Evolutionary conservation across 1,139 yeast genomes (phyloP), one percentile per base, ranked within the genome.

Genomic region (Yarrowia galli): DNA sequence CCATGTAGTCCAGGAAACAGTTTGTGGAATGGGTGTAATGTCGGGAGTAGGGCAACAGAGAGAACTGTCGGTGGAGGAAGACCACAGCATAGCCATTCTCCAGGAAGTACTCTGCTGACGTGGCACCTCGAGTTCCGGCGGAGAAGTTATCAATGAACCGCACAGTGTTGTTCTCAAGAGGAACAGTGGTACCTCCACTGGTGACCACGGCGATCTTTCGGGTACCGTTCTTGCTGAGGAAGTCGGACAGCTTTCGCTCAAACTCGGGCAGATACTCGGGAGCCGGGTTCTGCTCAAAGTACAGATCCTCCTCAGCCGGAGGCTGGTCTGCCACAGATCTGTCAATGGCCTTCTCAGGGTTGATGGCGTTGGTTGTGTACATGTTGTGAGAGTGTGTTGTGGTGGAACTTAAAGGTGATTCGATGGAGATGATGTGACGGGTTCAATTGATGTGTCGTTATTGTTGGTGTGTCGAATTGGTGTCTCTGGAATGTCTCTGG

Each of bases 171-270:
- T 92, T 92, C 74, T 95, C 99, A 72, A 95, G 81, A 0, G 99
- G 99, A 0, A 96, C 99, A 0, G 98, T 93, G 0, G 99, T 95
- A 42, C 99, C 99, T n/a, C 99, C 99, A 13, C 95, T 88, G 0
- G 98, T 95, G 3, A 95, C 96, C 68, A 95, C 79, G 0, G 88
- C 98, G 23, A 95, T 84, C 69, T 82, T 84, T 4, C 82, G 79
- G n/a, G 76, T 72, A 42, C 71, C 69, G 10, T 80, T 74, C 10
- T 77, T 74, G 23, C 83, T 78, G 54, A 92, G 83, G 75, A 95
- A 93, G 2, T 83, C 83, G 7, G 80, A 75, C 13, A 91, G 87
- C 70, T 87, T 86, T 13, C 74, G 72, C 65, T 85, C 83, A 56
- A 93, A 79, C 68, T 87, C 87, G 0, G 84, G 83, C 56, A 95